Evolutionary conservation across 805 yeast genomes (phyloP), one percentile per base, ranked within the genome.

Genomic region (Wickerhamiella brachini): DNA sequence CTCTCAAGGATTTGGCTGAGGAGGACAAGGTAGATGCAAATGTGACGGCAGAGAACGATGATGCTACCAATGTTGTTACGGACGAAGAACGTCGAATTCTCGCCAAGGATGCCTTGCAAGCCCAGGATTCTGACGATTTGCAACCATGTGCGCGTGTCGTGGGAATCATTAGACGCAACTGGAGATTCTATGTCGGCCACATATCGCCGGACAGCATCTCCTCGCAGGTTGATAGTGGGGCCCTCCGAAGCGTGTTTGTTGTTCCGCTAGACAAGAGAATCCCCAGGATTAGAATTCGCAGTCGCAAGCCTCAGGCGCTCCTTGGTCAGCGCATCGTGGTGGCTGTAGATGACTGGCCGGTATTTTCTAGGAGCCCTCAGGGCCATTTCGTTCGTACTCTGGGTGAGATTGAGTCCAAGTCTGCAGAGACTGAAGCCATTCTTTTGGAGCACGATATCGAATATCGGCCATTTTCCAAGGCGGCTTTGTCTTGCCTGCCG

Each of bases 141-240:
- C 88, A 84, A 62, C 98, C 97, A n/a, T 90, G 98, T 0, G 97
- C 95, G 2, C 78, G 79, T 57, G 84, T 93, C 37, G 97, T 93
- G 12, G 94, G 95, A 26, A 76, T 93, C 23, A 71, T 81, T 43
- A 83, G 86, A 68, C 77, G 99, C 67, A 85, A 90, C 54, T 93
- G 98, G 98, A 78, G 98, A 65, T 80, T 81, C 57, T 93, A 89
- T 62, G 98, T 93, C 39, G 98, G 98, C 13, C 96, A 89, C 65
- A 74, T 93, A 55, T 55, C 51, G 26, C 50, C 58, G 9, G 78
- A 78, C 47, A 77, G 82, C 18, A 44, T 23, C 10, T 34, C 43
- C 1, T 15, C 41, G 42, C 26, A 57, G 41, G 45, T 54, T 50
- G 79, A 77, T 49, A 77, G 85, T 15, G 80, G 83, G 57, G 78